Evolutionary conservation across 2,329 filamentous ascomycete genomes (phyloP).

Genomic region (Aspergillus transmontanensis): DNA sequence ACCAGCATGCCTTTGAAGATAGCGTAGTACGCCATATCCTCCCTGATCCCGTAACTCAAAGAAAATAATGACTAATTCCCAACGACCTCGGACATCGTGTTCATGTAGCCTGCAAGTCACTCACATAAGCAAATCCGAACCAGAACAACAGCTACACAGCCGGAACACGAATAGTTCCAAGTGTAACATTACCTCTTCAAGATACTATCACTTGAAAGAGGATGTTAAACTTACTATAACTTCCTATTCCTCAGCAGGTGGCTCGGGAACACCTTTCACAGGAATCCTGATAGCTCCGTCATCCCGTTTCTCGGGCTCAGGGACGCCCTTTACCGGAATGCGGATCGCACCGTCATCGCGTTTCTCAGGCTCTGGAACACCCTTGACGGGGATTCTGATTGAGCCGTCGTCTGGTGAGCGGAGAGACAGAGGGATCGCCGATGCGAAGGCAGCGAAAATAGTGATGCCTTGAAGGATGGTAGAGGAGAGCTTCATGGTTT

Average conservation of each 20-base stretch:
- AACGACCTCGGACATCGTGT: not conserved
- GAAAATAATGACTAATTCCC: not conserved
- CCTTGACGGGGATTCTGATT: not conserved
- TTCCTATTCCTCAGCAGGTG: not conserved
- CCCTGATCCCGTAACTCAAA: not conserved
- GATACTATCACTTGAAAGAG: not conserved
- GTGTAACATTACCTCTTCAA: not conserved
- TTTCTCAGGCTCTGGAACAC: not conserved
- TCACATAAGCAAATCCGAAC: not conserved
- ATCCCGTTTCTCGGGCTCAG: not conserved
- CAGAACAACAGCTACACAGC: not conserved
- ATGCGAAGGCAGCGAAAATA: not conserved
- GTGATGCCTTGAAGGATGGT: not conserved
- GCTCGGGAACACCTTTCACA: not conserved
- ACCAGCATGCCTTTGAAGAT: not conserved
- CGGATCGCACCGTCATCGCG: not conserved
- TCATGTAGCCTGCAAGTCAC: not conserved
- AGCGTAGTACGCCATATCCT: not conserved
- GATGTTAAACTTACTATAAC: not conserved
- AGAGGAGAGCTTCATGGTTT: not conserved
- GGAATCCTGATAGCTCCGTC: not conserved
- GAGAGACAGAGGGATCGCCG: not conserved
- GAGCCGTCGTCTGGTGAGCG: not conserved
- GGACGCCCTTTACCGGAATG: not conserved
- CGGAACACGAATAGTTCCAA: too few relatives aligned